Base-by-base conservation (phyloP, 257 asterid species). In the Plantago major region DNA sequence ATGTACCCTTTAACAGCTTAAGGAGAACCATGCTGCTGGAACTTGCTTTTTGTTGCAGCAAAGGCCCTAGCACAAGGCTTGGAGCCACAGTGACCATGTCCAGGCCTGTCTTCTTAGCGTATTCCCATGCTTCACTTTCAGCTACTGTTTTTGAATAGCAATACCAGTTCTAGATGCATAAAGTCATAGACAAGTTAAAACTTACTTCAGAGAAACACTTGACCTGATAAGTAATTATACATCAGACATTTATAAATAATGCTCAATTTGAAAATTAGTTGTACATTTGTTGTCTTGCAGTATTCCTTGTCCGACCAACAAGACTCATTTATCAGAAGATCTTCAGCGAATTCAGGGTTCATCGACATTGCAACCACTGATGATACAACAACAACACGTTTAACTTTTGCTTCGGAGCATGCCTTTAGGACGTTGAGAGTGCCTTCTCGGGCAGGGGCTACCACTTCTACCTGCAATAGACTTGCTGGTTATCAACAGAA, bases 251-350 rank as follows among this genome's bases (percentile, higher is more conserved):
- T 7, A 33, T 33, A 33, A 5, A 33, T 4, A 4, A 33, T 33
- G 6, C 40, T 33, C 8, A 33, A 33, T 4, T 3, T 33, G 40
- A 33, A 30, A 33, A 33, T 7, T 33, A 33, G 40, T 33, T 1
- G 40, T 77, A 90, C 98, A 40, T 83, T 82, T 44, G 79, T 85
- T 26, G 64, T 57, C 78, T 49, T 83, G 94, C 96, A 90, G 81
- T 75, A 79, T 58, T 88, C 96, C 65, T 11, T 28, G 60, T 90
- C 95, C 4, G 98, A 90, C 98, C 98, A 90, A 74, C 95, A 85
- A 37, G 62, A 57, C 85, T 90, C 98, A 8, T 83, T 89, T 48
- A 71, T 68, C 45, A 72, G 74, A 63, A 59, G 76, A 71, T 70
- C 84, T 66, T 80, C 67, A 22, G 89, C 84, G 89, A 84, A 85